Percentiles rank a stretch among this genome's conserved stretches.
These are phyloP conservation scores for Rhododendron mucronatum DNA, from an alignment of 148 eudicot species.

Conservation along the genomic window DNA sequence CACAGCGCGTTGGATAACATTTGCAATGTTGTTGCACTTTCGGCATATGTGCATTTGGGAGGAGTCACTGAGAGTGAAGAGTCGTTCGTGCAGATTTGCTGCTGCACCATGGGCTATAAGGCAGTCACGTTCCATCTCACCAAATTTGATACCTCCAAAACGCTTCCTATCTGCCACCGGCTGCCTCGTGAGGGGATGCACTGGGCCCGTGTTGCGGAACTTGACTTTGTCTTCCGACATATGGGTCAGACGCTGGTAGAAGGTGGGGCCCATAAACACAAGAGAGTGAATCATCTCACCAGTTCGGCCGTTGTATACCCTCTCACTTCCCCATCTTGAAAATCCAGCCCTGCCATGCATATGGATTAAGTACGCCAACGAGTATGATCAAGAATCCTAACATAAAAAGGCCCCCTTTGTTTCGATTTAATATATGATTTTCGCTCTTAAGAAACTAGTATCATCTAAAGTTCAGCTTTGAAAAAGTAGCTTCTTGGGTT, in stretches of 20 bases:
- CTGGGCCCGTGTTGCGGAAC: slow-evolving; percentile 90
- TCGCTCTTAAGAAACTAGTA: neutral
- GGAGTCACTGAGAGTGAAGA: slow-evolving; percentile 82
- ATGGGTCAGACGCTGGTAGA: slow-evolving; percentile 80
- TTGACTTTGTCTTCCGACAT: slow-evolving; percentile 98
- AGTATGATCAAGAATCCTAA: neutral
- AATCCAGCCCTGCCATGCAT: slow-evolving; percentile 70
- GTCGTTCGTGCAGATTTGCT: slow-evolving; percentile 89
- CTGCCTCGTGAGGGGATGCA: slow-evolving; percentile 90
- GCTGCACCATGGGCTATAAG: slow-evolving; percentile 95
- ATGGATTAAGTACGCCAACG: neutral
- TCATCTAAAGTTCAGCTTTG: neutral
- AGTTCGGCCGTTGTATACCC: slow-evolving; percentile 80
- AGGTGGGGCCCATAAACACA: slow-evolving; percentile 87
- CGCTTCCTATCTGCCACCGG: slow-evolving; percentile 94
- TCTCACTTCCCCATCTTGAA: slow-evolving; percentile 85
- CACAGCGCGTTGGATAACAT: slow-evolving; percentile 64
- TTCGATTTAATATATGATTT: neutral
- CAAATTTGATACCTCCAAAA: slow-evolving; percentile 94
- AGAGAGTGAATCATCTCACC: slow-evolving; percentile 67
- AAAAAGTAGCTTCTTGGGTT: neutral
- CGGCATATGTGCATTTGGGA: slow-evolving; percentile 85
- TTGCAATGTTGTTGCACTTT: slow-evolving; percentile 61
- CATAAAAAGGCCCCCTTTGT: neutral
- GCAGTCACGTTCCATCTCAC: slow-evolving; percentile 95